A percentile compares a stretch with the other conserved stretches of the same genome.
Conservation (phyloP, 164 flowering plant species). For the Magnolia changhungtana region DNA sequence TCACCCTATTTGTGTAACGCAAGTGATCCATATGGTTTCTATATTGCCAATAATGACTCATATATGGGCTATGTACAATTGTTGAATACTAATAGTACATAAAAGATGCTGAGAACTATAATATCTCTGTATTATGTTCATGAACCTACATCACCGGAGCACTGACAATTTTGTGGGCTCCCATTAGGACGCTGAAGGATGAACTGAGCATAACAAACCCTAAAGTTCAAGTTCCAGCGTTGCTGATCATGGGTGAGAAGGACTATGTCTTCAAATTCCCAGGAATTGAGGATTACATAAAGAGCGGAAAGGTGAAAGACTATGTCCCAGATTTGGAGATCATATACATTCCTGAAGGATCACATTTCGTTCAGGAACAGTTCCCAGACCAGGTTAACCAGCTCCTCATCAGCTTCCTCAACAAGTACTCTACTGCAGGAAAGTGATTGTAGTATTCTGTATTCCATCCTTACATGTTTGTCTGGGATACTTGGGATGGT, state of each 20-base stretch:
- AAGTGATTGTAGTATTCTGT: neutral
- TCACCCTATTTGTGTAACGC: too few species aligned
- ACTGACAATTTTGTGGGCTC: neutral
- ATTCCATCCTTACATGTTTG: too few species aligned
- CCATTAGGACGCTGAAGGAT: conserved; percentile 23
- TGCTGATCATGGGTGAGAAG: conserved; percentile 44
- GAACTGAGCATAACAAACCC: conserved; percentile 14
- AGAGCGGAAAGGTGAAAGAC: conserved; percentile 32
- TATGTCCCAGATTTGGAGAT: conserved; percentile 44
- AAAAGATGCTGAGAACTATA: too few species aligned
- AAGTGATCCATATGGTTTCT: too few species aligned
- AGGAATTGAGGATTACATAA: conserved; percentile 41
- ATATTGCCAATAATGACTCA: too few species aligned
- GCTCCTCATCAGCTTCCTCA: conserved; percentile 33
- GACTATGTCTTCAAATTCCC: conserved; percentile 47
- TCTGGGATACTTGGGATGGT: too few species aligned
- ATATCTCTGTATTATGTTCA: too few species aligned
- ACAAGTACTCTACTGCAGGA: conserved; percentile 5
- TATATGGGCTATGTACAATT: too few species aligned
- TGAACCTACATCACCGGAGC: too few species aligned
- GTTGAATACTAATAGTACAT: too few species aligned
- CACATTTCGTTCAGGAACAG: conserved; percentile 53
- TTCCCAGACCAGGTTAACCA: conserved; percentile 40
- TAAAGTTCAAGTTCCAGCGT: conserved; percentile 32
- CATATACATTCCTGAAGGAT: conserved; percentile 35